Conservation (phyloP, 768 basidiomycete species). For the Clavulina sp. region DNA sequence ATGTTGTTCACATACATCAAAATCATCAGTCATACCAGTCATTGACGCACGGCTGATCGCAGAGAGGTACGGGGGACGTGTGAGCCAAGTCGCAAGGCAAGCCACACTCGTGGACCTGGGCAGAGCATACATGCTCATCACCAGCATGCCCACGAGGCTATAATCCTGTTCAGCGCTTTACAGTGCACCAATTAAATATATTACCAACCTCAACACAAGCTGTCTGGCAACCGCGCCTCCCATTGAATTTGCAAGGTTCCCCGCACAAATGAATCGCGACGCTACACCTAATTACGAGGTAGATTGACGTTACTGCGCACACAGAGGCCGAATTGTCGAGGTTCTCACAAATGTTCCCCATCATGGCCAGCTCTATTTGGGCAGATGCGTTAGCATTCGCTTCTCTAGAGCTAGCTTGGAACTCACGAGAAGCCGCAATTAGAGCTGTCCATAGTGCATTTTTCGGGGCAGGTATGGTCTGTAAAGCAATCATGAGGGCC, state of each 20-base stretch:
- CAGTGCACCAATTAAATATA: not conserved
- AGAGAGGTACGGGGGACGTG: slow-evolving; percentile 11
- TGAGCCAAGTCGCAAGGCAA: not conserved
- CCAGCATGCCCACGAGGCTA: slow-evolving; percentile 7
- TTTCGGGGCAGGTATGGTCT: slow-evolving; percentile 25
- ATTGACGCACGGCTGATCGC: slow-evolving; percentile 23
- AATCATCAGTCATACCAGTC: not conserved
- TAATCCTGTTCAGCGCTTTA: not conserved
- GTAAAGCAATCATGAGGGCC: slow-evolving; percentile 33
- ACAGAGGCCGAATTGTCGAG: slow-evolving; percentile 32
- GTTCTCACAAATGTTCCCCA: slow-evolving; percentile 40
- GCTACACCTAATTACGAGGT: not conserved
- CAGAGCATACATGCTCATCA: not conserved
- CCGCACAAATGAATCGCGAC: slow-evolving; percentile 32
- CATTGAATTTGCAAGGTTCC: slow-evolving; percentile 27
- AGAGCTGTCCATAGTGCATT: not conserved
- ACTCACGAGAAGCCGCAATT: too few species aligned
- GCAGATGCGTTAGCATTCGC: too few species aligned
- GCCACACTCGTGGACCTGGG: not conserved
- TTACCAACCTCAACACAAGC: slow-evolving; percentile 25
- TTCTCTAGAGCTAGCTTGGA: too few species aligned
- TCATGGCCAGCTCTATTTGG: slow-evolving; percentile 20
- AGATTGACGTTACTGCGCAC: not conserved
- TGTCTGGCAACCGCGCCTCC: slow-evolving; percentile 33
- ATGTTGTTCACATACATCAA: not conserved